These are phyloP conservation scores for Fusarium dlaminii DNA, from an alignment of 2,329 filamentous ascomycete genomes.

Conservation along the genomic window DNA sequence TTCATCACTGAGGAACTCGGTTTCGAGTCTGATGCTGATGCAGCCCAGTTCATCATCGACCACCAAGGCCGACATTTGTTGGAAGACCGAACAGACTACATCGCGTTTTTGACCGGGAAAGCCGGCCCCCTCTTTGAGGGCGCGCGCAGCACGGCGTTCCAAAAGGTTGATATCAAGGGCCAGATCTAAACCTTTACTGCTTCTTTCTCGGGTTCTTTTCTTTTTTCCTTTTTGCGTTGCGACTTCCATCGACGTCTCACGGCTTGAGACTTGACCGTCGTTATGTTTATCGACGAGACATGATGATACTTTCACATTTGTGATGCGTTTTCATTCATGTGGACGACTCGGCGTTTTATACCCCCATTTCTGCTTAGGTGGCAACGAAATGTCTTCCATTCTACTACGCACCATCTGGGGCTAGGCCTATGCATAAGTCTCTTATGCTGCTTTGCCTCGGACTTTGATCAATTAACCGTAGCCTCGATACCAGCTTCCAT, in stretches of 20 bases:
- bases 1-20: conserved; percentile 96
- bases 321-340: conserved; percentile 36
- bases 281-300: conserved; percentile 26
- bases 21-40: conserved; percentile 92
- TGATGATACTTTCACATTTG: conserved; percentile 32
- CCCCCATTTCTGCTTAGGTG: conserved; percentile 35
- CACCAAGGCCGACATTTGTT: conserved; percentile 79
- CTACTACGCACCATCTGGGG: conserved; percentile 14
- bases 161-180: conserved; percentile 94
- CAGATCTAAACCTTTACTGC: conserved; percentile 73
- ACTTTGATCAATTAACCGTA: conserved; percentile 40
- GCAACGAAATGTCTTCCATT: conserved; percentile 21
- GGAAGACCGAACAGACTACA: conserved; percentile 77
- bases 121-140: conserved; percentile 77
- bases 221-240: conserved; percentile 11
- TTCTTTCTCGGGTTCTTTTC: conserved; percentile 16
- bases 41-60: conserved; percentile 88
- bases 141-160: conserved; percentile 78
- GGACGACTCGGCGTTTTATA: conserved; percentile 41
- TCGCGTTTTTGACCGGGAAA: conserved; percentile 79
- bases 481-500: conserved; percentile 28
- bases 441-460: conserved; percentile 10
- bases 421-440: neutral
- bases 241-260: conserved; percentile 19
- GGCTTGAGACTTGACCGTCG: conserved; percentile 13